Evolutionary conservation across 345 rosid species (phyloP).

Genomic region (Angophora floribunda): DNA sequence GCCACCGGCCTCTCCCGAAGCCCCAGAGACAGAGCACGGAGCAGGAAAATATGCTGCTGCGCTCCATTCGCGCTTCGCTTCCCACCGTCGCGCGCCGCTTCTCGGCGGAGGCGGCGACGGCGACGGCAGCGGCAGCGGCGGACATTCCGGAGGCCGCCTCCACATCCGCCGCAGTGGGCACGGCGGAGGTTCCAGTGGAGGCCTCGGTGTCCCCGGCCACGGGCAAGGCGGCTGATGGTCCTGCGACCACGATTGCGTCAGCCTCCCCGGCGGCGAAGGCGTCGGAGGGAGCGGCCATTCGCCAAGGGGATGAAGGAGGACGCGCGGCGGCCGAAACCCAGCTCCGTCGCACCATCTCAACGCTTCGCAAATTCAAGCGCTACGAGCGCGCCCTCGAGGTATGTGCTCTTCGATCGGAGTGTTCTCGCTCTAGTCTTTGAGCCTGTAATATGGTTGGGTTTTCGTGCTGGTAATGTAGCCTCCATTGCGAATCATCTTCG

Average conservation of each 20-base stretch:
- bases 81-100: constrained; percentile 28
- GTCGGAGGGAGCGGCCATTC: constrained; percentile 57
- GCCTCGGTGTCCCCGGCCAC: not conserved
- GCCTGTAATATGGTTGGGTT: not conserved
- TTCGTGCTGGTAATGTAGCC: not conserved
- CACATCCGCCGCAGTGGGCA: not conserved
- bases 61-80: constrained; percentile 21
- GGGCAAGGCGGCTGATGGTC: not conserved
- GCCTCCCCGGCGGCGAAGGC: constrained; percentile 44
- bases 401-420: not conserved
- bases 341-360: constrained; percentile 72
- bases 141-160: not conserved
- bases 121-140: not conserved
- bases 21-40: not conserved
- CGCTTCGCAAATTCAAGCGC: constrained; percentile 84
- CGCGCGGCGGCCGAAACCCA: constrained; percentile 55
- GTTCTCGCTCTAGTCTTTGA: not conserved
- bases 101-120: constrained; percentile 20
- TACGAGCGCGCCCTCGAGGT: constrained; percentile 92
- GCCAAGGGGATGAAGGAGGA: constrained; percentile 80
- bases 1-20: not conserved
- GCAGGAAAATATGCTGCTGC: constrained; percentile 8
- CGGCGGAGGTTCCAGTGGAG: constrained; percentile 1
- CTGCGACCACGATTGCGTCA: not conserved
- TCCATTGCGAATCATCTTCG: not conserved